A percentile compares a stretch with the other conserved stretches of the same genome.
phyloP scores from a whole-genome alignment of 371 early-diverging fungal species.

The Circinella umbellata region DNA sequence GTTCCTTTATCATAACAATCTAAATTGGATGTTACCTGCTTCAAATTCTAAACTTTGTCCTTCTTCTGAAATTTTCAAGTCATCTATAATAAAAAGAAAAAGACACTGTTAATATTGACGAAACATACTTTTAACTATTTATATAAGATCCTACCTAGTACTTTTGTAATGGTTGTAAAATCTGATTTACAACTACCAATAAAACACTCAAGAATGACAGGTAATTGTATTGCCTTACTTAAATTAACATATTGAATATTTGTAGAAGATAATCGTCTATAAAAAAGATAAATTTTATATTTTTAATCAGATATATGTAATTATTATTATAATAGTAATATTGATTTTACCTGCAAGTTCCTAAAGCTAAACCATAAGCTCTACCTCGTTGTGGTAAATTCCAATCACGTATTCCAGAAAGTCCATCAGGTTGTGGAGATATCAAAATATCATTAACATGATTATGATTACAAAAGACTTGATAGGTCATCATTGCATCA shows the following conservation, averaged over 20 bases:
- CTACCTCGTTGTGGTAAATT: conserved; percentile 31
- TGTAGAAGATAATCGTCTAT: conserved; percentile 26
- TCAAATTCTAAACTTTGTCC: conserved; percentile 27
- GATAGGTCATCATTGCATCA: conserved; percentile 25
- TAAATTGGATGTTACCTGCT: conserved; percentile 15
- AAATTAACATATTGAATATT: conserved; percentile 37
- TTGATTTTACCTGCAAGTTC: conserved; percentile 23
- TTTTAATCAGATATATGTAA: too few relatives aligned
- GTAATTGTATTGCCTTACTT: conserved; percentile 43
- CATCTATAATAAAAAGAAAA: background rate
- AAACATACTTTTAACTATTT: too few relatives aligned
- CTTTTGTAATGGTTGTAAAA: conserved; percentile 17
- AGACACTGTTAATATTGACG: background rate
- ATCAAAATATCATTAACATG: conserved; percentile 4
- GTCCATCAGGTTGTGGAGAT: conserved; percentile 5
- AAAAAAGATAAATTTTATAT: background rate
- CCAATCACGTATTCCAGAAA: conserved; percentile 24
- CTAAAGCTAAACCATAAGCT: conserved; percentile 41
- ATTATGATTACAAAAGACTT: conserved; percentile 21
- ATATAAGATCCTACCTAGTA: conserved; percentile 22
- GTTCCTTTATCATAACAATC: background rate
- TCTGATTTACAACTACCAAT: conserved; percentile 39
- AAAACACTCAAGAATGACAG: conserved; percentile 46
- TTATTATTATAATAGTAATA: too few relatives aligned
- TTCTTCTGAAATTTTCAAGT: conserved; percentile 11